Conservation (phyloP, 2,329 filamentous ascomycete genomes). For the Sporothrix pallida region DNA sequence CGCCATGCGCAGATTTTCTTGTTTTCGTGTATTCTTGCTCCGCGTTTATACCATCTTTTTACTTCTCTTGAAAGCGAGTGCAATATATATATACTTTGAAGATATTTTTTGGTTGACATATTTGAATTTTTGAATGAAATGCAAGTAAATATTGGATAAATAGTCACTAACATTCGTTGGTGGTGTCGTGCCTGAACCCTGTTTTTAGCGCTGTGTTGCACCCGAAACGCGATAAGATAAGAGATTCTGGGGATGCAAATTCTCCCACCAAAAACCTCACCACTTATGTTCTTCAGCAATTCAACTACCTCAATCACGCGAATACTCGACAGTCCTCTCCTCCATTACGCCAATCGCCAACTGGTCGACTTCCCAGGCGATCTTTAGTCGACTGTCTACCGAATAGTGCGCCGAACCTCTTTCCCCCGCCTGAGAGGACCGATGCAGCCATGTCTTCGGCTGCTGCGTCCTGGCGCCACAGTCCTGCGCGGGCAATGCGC, state of each 20-base stretch:
- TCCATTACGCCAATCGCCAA: neutral
- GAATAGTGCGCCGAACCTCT: neutral
- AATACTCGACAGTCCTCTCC: neutral
- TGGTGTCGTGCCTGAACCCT: constrained; percentile 8
- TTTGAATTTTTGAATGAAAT: too few relatives aligned
- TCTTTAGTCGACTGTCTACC: neutral
- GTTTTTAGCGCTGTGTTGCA: neutral
- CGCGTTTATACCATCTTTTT: constrained; percentile 25
- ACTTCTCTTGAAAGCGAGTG: constrained; percentile 5
- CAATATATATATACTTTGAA: constrained; percentile 17
- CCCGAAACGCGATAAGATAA: constrained; percentile 9
- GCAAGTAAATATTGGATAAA: neutral
- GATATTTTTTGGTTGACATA: neutral
- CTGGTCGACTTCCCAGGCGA: neutral
- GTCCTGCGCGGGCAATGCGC: neutral
- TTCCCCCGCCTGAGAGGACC: constrained; percentile 37
- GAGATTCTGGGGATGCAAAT: constrained; percentile 4
- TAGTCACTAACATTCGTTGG: neutral
- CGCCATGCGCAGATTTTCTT: constrained; percentile 15
- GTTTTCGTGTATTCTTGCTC: neutral
- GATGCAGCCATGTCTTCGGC: constrained; percentile 47
- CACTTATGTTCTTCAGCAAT: too few relatives aligned
- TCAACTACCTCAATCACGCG: neutral
- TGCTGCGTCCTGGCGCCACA: constrained; percentile 39
- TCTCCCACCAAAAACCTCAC: constrained; percentile 44